Evolutionary conservation across 179 eudicot species (phyloP).

Genomic region (Vitellaria paradoxa): DNA sequence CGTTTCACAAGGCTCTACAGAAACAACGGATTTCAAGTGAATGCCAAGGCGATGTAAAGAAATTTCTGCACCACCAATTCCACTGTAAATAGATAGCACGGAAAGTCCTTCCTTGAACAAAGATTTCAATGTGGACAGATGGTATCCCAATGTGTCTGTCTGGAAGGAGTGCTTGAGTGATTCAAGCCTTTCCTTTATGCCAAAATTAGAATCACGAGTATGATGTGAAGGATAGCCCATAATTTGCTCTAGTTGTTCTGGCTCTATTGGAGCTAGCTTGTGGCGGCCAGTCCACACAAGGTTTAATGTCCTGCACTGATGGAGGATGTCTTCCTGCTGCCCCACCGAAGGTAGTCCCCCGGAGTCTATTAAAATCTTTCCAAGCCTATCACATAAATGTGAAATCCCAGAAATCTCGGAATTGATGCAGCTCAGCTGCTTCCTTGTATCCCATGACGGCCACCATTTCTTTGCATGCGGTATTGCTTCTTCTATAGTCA

Average conservation of each 20-base stretch:
- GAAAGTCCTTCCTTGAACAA: slow-evolving; percentile 65
- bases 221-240: slow-evolving; percentile 78
- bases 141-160: slow-evolving; percentile 75
- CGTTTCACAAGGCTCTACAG: slow-evolving; percentile 67
- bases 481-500: slow-evolving; percentile 68
- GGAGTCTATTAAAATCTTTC: slow-evolving; percentile 40
- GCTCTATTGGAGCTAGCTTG: slow-evolving; percentile 63
- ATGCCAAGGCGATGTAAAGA: slow-evolving; percentile 76
- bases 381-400: slow-evolving; percentile 57
- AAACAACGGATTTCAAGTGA: slow-evolving; percentile 68
- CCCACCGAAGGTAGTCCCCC: slow-evolving; percentile 55
- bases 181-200: slow-evolving; percentile 53
- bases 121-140: slow-evolving; percentile 66
- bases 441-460: slow-evolving; percentile 94
- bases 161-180: slow-evolving; percentile 70
- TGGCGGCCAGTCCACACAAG: slow-evolving; percentile 74
- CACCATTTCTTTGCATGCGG: slow-evolving; percentile 78
- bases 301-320: slow-evolving; percentile 54
- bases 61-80: slow-evolving; percentile 87
- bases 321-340: slow-evolving; percentile 55
- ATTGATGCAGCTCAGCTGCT: slow-evolving; percentile 58
- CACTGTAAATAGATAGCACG: slow-evolving; percentile 65
- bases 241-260: slow-evolving; percentile 64
- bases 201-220: slow-evolving; percentile 51
- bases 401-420: slow-evolving; percentile 46